These are phyloP conservation scores for Mycosphaerelloides madeirae DNA, from an alignment of 2,329 filamentous ascomycete genomes.

Conservation along the genomic window DNA sequence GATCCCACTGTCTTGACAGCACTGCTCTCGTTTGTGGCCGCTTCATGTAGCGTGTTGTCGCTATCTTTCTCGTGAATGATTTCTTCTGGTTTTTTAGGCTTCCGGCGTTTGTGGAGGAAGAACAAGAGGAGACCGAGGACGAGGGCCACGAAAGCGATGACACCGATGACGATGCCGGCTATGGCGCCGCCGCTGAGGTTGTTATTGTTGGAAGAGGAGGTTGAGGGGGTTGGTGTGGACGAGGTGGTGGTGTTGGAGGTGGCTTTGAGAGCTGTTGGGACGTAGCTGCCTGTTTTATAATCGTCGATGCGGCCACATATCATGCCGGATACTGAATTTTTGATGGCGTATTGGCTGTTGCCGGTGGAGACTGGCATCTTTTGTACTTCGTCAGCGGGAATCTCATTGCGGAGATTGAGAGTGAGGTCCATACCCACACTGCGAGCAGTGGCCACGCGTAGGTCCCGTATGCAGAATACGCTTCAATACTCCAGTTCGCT, in stretches of 20 bases:
- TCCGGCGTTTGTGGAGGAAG: too few species aligned
- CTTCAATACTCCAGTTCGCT: too few species aligned
- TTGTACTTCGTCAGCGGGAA: too few species aligned
- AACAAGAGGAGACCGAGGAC: neutral
- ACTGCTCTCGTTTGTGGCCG: too few species aligned
- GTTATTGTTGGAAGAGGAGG: neutral
- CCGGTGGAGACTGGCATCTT: neutral
- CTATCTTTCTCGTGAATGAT: too few species aligned
- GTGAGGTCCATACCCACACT: too few species aligned
- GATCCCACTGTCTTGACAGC: too few species aligned
- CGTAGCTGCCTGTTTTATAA: neutral
- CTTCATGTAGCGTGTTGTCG: too few species aligned
- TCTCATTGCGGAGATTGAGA: too few species aligned
- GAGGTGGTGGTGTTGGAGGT: neutral
- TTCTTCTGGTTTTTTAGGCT: too few species aligned
- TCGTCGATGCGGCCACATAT: conserved; percentile 4
- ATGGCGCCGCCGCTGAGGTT: conserved; percentile 8
- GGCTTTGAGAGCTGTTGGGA: neutral
- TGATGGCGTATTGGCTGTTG: conserved; percentile 3
- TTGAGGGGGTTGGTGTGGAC: neutral
- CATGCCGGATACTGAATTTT: neutral
- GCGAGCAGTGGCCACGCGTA: too few species aligned
- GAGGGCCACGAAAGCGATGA: conserved; percentile 4
- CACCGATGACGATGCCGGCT: conserved; percentile 4
- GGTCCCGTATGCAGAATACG: too few species aligned